Evolutionary conservation across 352 stramenopile species (phyloP), one percentile per base, ranked within the genome.

Genomic region (Detonula confervacea): DNA sequence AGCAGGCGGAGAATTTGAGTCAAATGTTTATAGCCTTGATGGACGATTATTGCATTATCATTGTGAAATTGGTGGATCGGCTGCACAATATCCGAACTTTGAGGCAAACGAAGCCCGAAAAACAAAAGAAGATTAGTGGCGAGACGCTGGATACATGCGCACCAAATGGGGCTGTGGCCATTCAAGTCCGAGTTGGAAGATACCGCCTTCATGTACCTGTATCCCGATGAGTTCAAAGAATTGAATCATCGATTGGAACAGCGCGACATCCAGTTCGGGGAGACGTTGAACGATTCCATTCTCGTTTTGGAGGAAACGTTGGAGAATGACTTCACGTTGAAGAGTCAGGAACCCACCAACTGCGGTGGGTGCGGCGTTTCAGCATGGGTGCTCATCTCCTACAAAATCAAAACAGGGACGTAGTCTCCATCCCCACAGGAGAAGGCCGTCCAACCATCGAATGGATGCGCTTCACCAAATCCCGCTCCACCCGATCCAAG

Each of bases 1-100:
- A 93, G 55, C 93, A 97, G 69, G 91, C 92, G 0, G 92, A 97
- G 69, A 96, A 96, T 76, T 79, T 96, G 37, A 65, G 93, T 30
- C 87, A 96, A 79, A 95, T 96, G 89, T 95, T 97, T 70, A 87
- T 97, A 25, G 91, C 93, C 42, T 96, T 97, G 93, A 95, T 89
- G 20, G 90, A 95, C 72, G 93, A 97, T 86, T 96, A 94, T 84
- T 70, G 93, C 6, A 93, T 96, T 51, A 94, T 97, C 33, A 92
- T 96, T 68, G 92, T 97, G 20, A 96, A 96, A 83, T 73, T 97
- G 2, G 92, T 90, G 0, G 94, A 97, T 84, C 79, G 93, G 22
- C 64, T 97, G 33, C 94, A 97, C 81, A 96, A 96, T 66, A 96
- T 97, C 89, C 67, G 93, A 37, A 95, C 91, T 11, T 46, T 96